Evolutionary conservation across 148 eudicot species (phyloP).

Genomic region (Beta vulgaris): DNA sequence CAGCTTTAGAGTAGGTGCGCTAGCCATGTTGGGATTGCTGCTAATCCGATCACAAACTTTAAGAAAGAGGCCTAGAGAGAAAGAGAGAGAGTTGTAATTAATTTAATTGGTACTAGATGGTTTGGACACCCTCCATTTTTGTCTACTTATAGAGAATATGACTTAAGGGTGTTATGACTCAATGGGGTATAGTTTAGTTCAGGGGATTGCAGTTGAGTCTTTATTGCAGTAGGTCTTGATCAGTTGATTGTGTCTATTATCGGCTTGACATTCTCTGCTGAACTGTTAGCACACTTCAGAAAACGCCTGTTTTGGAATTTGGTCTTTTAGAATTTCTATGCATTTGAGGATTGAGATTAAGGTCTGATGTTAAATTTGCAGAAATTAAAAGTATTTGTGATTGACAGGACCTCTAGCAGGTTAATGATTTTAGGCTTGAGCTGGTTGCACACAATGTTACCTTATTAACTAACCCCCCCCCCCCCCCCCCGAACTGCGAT

Average conservation of each 20-base stretch:
- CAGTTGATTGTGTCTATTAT: not conserved
- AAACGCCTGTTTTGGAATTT: not conserved
- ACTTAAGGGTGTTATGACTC: not conserved
- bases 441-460: no score
- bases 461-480: no score
- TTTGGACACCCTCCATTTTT: not conserved
- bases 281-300: not conserved
- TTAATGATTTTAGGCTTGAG: no score
- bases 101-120: not conserved
- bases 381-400: not conserved
- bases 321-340: not conserved
- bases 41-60: not conserved
- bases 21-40: conserved; percentile 8
- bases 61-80: not conserved
- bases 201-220: conserved; percentile 9
- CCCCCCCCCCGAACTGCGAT: no score
- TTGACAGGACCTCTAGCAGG: not conserved
- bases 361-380: not conserved
- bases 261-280: not conserved
- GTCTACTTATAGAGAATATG: conserved; percentile 7
- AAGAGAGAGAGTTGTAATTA: not conserved
- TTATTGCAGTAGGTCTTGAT: conserved; percentile 2
- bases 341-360: not conserved
- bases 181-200: not conserved
- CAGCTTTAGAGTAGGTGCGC: conserved; percentile 15